These are phyloP conservation scores for Stephanocyclus meneghinianus DNA, from an alignment of 352 stramenopile genomes.

Conservation along the genomic window DNA sequence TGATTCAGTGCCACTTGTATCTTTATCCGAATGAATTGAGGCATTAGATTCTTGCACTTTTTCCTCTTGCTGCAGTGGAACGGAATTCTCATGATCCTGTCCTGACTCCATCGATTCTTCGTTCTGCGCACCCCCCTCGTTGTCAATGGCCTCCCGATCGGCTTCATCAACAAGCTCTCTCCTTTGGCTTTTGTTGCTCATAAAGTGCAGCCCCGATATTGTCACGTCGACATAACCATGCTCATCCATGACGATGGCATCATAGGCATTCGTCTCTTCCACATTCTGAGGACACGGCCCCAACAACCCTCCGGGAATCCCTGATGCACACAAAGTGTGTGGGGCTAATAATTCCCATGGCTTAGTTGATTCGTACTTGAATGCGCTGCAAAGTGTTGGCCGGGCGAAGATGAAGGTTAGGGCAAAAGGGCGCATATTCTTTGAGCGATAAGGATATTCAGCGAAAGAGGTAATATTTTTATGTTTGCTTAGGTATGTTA, in stretches of 20 bases:
- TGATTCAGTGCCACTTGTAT: neutral
- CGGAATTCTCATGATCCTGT: neutral
- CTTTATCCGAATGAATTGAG: constrained; percentile 2
- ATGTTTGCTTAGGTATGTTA: no score
- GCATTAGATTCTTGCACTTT: neutral
- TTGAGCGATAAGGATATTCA: neutral
- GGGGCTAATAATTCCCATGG: constrained; percentile 11
- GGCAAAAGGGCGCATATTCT: neutral
- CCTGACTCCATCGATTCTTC: neutral
- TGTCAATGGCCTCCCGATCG: neutral
- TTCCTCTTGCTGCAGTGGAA: neutral
- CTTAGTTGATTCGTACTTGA: constrained; percentile 26
- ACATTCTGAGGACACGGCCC: constrained; percentile 9
- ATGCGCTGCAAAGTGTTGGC: neutral
- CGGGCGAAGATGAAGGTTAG: neutral
- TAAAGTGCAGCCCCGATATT: constrained; percentile 20
- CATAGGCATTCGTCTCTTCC: constrained; percentile 4
- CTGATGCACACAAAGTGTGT: constrained; percentile 18
- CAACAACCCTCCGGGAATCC: constrained; percentile 17
- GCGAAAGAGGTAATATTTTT: no score
- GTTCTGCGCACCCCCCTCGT: neutral
- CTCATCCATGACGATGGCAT: constrained; percentile 26
- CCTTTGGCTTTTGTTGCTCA: neutral
- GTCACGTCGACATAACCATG: constrained; percentile 30
- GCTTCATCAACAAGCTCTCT: neutral